Evolutionary conservation across 139 green algal genomes (phyloP).

Genomic region (Ettlia oleoabundans): DNA sequence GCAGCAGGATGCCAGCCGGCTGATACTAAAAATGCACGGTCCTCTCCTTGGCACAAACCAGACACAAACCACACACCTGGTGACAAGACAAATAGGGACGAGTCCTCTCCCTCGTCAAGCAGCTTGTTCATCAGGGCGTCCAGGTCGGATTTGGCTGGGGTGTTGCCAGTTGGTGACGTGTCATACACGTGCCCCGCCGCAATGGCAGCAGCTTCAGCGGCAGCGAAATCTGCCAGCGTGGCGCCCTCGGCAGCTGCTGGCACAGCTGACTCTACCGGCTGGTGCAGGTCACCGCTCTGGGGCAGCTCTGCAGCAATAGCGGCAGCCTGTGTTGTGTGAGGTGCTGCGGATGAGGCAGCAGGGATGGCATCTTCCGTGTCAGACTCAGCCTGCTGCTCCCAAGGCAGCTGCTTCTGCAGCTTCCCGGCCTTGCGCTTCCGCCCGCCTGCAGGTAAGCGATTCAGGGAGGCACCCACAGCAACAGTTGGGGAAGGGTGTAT

Average conservation of each 20-base stretch:
- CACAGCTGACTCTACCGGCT: background rate
- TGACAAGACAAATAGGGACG: conserved; percentile 1
- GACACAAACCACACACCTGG: background rate
- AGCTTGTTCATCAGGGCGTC: background rate
- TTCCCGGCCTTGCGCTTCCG: conserved; percentile 39
- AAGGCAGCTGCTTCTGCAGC: conserved; percentile 30
- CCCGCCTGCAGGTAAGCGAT: background rate
- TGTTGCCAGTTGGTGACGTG: background rate
- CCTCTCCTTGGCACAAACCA: background rate
- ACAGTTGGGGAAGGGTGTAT: no score
- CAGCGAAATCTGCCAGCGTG: conserved; percentile 4
- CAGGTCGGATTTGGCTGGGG: background rate
- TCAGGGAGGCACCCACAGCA: background rate
- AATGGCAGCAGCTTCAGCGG: background rate
- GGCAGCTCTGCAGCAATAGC: background rate
- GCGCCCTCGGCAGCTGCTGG: background rate
- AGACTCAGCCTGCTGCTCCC: background rate
- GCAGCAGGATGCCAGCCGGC: no score
- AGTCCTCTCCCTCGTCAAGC: conserved; percentile 19
- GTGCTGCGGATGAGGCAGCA: background rate
- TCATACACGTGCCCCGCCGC: background rate
- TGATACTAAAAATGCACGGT: no score
- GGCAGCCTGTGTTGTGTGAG: background rate
- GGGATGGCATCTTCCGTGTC: background rate
- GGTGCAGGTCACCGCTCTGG: background rate